A percentile compares a stretch with the other conserved stretches of the same genome.
Evolutionary conservation across 306 rosid genomes (phyloP).

Genomic region (Leucaena leucocephala): DNA sequence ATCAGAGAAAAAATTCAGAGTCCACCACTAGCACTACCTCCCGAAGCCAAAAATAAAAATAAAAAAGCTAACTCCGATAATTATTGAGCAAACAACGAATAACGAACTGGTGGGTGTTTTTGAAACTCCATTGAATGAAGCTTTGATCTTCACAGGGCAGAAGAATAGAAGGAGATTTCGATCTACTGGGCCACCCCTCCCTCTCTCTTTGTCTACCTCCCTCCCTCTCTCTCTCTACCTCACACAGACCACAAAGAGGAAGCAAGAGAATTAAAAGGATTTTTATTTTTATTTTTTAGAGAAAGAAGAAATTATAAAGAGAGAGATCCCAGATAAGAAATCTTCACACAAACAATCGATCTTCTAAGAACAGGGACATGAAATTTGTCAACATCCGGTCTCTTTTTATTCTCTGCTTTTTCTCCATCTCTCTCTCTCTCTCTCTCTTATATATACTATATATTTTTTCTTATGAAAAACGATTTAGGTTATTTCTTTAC

Average conservation of each 20-base stretch:
- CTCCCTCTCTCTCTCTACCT: conserved; percentile 39
- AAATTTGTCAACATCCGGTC: conserved; percentile 96
- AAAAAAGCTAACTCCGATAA: conserved; percentile 43
- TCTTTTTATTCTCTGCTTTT: conserved; percentile 85
- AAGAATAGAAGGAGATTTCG: conserved; percentile 80
- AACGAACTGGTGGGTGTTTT: conserved; percentile 59
- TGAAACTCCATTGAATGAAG: conserved; percentile 67
- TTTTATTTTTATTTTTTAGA: conserved; percentile 31
- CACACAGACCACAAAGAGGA: conserved; percentile 25
- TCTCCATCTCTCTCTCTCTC: conserved; percentile 53
- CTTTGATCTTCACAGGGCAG: conserved; percentile 75
- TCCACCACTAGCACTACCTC: conserved; percentile 37
- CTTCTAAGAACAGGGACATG: conserved; percentile 91
- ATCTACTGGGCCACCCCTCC: conserved; percentile 89
- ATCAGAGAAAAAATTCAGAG: conserved; percentile 39
- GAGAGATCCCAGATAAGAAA: conserved; percentile 99
- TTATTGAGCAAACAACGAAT: conserved; percentile 33
- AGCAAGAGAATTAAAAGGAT: conserved; percentile 34
- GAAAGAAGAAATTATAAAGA: conserved; percentile 37
- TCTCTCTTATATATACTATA: neutral
- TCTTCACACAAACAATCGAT: conserved; percentile 87
- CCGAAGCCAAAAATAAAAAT: conserved; percentile 28
- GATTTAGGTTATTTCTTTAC: conserved; percentile 1
- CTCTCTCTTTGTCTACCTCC: conserved; percentile 45
- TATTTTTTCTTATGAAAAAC: neutral